Percentiles rank a stretch among this genome's conserved stretches.
phyloP scores from a whole-genome alignment of 202 grass and related monocot genomes.

The Zizania palustris region DNA sequence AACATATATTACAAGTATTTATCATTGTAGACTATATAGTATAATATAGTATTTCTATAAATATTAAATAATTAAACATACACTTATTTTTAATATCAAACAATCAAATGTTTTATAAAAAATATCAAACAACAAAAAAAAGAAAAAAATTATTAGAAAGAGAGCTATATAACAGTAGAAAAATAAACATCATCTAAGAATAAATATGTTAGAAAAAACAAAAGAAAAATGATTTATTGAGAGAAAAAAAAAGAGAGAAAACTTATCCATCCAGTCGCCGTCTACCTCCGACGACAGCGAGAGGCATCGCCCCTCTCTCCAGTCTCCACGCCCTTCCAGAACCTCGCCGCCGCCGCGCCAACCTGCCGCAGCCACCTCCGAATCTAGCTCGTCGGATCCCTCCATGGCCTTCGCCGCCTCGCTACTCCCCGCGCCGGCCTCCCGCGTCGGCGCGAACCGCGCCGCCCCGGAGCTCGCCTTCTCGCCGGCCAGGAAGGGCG shows the following conservation, averaged over 20 bases:
- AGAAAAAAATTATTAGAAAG: background rate
- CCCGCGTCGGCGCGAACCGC: constrained; percentile 33
- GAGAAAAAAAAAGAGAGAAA: background rate
- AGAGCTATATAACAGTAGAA: background rate
- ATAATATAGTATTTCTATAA: too few species aligned
- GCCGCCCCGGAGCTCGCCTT: constrained; percentile 36
- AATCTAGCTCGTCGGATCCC: background rate
- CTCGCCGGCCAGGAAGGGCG: constrained; percentile 26
- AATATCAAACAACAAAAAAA: too few species aligned
- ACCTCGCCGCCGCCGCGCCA: constrained; percentile 22
- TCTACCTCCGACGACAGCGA: constrained; percentile 3
- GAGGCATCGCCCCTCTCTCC: background rate
- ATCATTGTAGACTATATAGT: too few species aligned
- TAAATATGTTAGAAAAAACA: background rate
- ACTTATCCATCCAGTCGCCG: constrained; percentile 48
- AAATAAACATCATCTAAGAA: background rate
- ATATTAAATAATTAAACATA: too few species aligned
- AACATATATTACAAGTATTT: too few species aligned
- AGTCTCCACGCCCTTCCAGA: constrained; percentile 35
- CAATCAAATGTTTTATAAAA: too few species aligned
- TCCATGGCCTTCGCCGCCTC: constrained; percentile 49
- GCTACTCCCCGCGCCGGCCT: constrained; percentile 30
- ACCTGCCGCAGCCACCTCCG: background rate
- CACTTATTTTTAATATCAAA: too few species aligned
- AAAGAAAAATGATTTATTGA: too few species aligned